Conservation (phyloP, 2,329 filamentous ascomycete species). For the Boeremia exigua region DNA sequence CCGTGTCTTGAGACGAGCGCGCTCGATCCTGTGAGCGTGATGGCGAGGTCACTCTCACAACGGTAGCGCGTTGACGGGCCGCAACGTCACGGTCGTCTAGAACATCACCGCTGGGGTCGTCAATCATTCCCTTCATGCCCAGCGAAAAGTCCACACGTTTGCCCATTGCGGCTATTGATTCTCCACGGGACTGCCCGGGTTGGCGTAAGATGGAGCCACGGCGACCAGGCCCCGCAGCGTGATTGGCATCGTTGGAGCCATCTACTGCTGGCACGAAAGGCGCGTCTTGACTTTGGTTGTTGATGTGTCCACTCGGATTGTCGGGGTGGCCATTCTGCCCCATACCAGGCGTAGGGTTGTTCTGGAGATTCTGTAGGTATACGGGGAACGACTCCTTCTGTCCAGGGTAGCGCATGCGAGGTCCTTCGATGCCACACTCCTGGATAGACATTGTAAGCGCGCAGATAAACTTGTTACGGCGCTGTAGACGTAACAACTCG, state of each 20-base stretch:
- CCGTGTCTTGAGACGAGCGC: slow-evolving; percentile 43
- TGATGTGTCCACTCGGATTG: slow-evolving; percentile 49
- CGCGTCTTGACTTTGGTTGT: slow-evolving; percentile 47
- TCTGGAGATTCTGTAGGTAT: slow-evolving; percentile 63
- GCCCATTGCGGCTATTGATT: slow-evolving; percentile 63
- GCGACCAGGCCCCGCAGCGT: slow-evolving; percentile 25
- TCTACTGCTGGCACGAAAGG: slow-evolving; percentile 51
- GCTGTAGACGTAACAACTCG: slow-evolving; percentile 84
- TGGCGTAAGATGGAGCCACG: slow-evolving; percentile 64
- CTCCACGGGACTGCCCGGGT: slow-evolving; percentile 57
- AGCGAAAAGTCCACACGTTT: slow-evolving; percentile 74
- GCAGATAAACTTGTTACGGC: slow-evolving; percentile 93
- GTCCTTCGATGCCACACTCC: slow-evolving; percentile 83
- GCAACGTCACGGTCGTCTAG: slow-evolving; percentile 61
- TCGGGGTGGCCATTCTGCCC: slow-evolving; percentile 54
- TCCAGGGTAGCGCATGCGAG: slow-evolving; percentile 74
- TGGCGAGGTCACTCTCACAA: slow-evolving; percentile 51
- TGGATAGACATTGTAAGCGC: slow-evolving; percentile 88
- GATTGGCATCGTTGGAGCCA: slow-evolving; percentile 14
- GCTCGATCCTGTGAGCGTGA: slow-evolving; percentile 39
- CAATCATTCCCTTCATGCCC: slow-evolving; percentile 66
- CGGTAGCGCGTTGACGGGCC: slow-evolving; percentile 43
- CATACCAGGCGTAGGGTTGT: slow-evolving; percentile 51
- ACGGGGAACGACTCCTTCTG: slow-evolving; percentile 71
- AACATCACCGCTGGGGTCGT: slow-evolving; percentile 68